Evolutionary conservation across 306 rosid species (phyloP).

Genomic region (Gillenia trifoliata): DNA sequence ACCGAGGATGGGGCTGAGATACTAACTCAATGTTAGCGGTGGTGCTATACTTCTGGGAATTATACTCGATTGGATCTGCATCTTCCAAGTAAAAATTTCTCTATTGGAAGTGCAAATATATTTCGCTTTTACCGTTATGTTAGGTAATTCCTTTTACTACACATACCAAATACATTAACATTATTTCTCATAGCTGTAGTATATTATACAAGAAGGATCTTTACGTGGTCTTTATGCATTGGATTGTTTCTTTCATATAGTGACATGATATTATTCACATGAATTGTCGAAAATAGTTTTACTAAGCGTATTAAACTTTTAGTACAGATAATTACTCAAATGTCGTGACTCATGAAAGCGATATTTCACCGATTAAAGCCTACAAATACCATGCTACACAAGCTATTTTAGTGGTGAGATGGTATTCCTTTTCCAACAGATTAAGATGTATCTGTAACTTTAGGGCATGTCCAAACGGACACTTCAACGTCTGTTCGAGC

Average conservation of each 20-base stretch:
- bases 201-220: background rate
- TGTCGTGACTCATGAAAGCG: background rate
- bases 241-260: background rate
- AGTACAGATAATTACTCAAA: background rate
- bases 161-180: background rate
- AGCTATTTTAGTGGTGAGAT: background rate
- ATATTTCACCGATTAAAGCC: background rate
- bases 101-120: slow-evolving; percentile 22
- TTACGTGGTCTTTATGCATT: background rate
- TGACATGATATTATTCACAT: background rate
- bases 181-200: background rate
- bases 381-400: background rate
- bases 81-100: slow-evolving; percentile 5
- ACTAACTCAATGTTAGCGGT: slow-evolving; percentile 57
- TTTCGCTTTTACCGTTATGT: background rate
- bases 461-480: background rate
- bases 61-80: slow-evolving; percentile 19
- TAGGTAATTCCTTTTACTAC: background rate
- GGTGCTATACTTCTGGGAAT: slow-evolving; percentile 12
- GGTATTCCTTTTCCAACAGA: background rate
- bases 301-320: background rate
- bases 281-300: background rate
- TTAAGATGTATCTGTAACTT: background rate
- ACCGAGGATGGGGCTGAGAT: slow-evolving; percentile 81
- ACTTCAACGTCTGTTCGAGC: background rate